phyloP scores from a whole-genome alignment of 495 filamentous ascomycete species.

The Hypoxylon fuscum region DNA sequence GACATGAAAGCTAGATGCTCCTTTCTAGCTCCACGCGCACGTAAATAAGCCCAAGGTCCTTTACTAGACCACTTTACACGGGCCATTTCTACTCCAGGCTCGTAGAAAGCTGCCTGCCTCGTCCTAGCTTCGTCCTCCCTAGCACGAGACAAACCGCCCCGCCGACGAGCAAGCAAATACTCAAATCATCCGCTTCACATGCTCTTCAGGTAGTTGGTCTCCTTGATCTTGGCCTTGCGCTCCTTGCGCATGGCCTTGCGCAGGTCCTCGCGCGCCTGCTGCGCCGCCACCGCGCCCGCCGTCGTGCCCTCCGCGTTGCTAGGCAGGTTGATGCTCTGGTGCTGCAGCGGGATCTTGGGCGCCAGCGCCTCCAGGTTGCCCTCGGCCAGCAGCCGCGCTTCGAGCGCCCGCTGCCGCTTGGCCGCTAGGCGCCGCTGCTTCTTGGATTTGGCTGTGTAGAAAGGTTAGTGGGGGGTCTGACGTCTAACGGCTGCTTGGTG shows the following conservation, averaged over 20 bases:
- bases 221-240: constrained; percentile 83
- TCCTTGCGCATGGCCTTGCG: constrained; percentile 75
- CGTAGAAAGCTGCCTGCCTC: too few relatives aligned
- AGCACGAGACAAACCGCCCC: background rate
- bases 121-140: too few relatives aligned
- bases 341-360: constrained; percentile 80
- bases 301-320: constrained; percentile 65
- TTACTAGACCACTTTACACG: too few relatives aligned
- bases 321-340: constrained; percentile 87
- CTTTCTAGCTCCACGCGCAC: background rate
- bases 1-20: constrained; percentile 15
- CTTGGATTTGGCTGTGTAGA: constrained; percentile 78
- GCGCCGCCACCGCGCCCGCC: constrained; percentile 65
- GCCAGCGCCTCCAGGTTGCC: constrained; percentile 70
- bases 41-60: background rate
- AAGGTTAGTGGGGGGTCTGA: too few relatives aligned
- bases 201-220: constrained; percentile 89
- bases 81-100: too few relatives aligned
- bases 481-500: too few relatives aligned
- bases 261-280: constrained; percentile 68
- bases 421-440: constrained; percentile 76
- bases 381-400: constrained; percentile 70
- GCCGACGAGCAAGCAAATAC: background rate
- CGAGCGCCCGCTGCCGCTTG: constrained; percentile 68
- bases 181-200: constrained; percentile 59